phyloP scores from a whole-genome alignment of 306 rosid genomes.

The Dalbergia cochinchinensis region DNA sequence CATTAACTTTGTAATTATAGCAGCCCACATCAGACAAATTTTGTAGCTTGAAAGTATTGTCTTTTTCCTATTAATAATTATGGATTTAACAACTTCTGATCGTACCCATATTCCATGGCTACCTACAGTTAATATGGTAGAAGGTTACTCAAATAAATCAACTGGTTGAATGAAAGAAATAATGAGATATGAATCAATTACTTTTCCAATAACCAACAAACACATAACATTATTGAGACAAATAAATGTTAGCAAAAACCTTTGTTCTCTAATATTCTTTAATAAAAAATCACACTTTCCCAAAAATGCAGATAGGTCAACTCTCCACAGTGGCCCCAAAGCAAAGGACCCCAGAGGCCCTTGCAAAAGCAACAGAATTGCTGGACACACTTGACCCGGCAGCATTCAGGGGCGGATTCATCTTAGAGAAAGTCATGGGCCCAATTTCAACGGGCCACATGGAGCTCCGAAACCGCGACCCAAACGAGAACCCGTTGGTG shows the following conservation, averaged over 20 bases:
- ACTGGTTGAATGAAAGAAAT: no score
- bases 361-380: constrained; percentile 52
- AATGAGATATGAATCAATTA: no score
- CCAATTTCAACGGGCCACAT: constrained; percentile 73
- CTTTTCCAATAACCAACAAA: no score
- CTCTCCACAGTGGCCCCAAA: constrained; percentile 48
- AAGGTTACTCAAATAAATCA: no score
- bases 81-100: neutral
- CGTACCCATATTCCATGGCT: neutral
- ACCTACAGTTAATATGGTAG: neutral
- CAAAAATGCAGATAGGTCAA: constrained; percentile 51
- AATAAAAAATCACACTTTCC: neutral
- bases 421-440: constrained; percentile 73
- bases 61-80: neutral
- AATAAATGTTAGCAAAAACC: no score
- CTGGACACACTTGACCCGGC: constrained; percentile 52
- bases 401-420: constrained; percentile 81
- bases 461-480: constrained; percentile 69
- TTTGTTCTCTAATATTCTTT: no score
- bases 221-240: no score
- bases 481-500: constrained; percentile 72
- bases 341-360: constrained; percentile 68
- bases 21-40: no score
- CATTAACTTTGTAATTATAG: no score
- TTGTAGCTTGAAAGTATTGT: no score